These are phyloP conservation scores for Cryphonectria naterciae DNA, from an alignment of 2,329 filamentous ascomycete genomes.

Conservation along the genomic window DNA sequence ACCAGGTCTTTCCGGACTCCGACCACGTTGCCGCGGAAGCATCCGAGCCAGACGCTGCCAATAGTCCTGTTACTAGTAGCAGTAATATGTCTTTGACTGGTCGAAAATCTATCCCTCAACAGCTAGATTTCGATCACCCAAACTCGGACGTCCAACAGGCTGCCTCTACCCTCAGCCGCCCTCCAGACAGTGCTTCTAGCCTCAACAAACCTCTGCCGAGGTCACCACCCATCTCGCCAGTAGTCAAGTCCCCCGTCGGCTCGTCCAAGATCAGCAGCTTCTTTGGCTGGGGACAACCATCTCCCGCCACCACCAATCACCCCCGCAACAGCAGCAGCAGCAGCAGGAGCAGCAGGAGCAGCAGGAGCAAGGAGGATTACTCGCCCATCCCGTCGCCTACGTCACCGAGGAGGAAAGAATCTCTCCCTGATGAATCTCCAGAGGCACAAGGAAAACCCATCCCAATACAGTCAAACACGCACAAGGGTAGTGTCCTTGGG, in stretches of 20 bases:
- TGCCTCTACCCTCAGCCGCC: constrained; percentile 32
- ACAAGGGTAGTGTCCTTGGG: constrained; percentile 48
- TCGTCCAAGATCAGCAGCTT: constrained; percentile 55
- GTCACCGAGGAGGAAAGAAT: constrained; percentile 18
- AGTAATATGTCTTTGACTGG: constrained; percentile 53
- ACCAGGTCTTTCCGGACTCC: constrained; percentile 39
- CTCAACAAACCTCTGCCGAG: constrained; percentile 60
- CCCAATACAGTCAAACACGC: constrained; percentile 47
- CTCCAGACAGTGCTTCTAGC: constrained; percentile 36
- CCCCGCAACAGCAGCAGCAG: constrained; percentile 48
- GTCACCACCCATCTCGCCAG: constrained; percentile 61
- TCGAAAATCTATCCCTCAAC: constrained; percentile 55
- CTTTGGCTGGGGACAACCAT: constrained; percentile 57
- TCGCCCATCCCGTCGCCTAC: not conserved
- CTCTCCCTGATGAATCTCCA: constrained; percentile 48
- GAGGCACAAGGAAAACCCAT: constrained; percentile 43
- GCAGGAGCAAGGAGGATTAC: constrained; percentile 47
- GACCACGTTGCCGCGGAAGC: constrained; percentile 24
- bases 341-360: constrained; percentile 48
- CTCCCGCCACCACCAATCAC: constrained; percentile 52
- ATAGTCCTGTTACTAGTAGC: constrained; percentile 42
- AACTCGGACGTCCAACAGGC: constrained; percentile 38
- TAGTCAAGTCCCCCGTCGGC: constrained; percentile 55
- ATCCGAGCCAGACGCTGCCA: constrained; percentile 38
- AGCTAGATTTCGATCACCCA: constrained; percentile 54